Percentiles rank a stretch among this genome's conserved stretches.
These are phyloP conservation scores for Ophiostoma quercus DNA, from an alignment of 2,329 filamentous ascomycete genomes.

Conservation along the genomic window DNA sequence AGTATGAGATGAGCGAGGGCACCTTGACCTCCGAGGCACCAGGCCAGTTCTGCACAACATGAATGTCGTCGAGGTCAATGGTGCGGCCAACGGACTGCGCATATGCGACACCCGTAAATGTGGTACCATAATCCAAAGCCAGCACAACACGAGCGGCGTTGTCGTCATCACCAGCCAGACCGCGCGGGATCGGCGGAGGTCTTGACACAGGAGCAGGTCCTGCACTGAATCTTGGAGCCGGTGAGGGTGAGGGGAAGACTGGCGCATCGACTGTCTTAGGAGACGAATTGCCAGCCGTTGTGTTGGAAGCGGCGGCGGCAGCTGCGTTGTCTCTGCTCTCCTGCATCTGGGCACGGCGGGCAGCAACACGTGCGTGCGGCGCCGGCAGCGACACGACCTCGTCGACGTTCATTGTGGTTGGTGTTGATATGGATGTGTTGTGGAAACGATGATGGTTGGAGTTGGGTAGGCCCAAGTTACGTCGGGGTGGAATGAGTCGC, in stretches of 20 bases:
- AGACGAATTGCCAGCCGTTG: neutral
- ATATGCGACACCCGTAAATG: slow-evolving; percentile 26
- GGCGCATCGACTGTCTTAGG: neutral
- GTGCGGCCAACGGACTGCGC: slow-evolving; percentile 16
- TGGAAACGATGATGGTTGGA: neutral
- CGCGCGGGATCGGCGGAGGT: neutral
- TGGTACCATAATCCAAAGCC: slow-evolving; percentile 27
- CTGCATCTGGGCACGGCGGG: slow-evolving; percentile 14
- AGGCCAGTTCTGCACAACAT: slow-evolving; percentile 25
- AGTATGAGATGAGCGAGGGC: slow-evolving; percentile 27
- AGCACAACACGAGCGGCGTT: slow-evolving; percentile 22
- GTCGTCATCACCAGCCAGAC: neutral
- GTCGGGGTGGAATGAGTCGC: too few relatives aligned
- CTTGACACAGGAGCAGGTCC: neutral
- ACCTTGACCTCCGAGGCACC: slow-evolving; percentile 23
- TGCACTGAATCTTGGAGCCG: neutral
- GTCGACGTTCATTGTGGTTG: slow-evolving; percentile 18
- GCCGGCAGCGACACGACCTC: slow-evolving; percentile 20
- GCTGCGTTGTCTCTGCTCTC: slow-evolving; percentile 1
- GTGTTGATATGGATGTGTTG: neutral
- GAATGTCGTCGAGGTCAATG: slow-evolving; percentile 23
- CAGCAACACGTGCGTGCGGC: slow-evolving; percentile 22
- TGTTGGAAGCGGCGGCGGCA: neutral
- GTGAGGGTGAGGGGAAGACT: neutral
- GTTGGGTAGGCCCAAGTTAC: neutral